These are phyloP conservation scores for Aureobasidium sp. DNA, from an alignment of 2,329 filamentous ascomycete genomes.

Conservation along the genomic window DNA sequence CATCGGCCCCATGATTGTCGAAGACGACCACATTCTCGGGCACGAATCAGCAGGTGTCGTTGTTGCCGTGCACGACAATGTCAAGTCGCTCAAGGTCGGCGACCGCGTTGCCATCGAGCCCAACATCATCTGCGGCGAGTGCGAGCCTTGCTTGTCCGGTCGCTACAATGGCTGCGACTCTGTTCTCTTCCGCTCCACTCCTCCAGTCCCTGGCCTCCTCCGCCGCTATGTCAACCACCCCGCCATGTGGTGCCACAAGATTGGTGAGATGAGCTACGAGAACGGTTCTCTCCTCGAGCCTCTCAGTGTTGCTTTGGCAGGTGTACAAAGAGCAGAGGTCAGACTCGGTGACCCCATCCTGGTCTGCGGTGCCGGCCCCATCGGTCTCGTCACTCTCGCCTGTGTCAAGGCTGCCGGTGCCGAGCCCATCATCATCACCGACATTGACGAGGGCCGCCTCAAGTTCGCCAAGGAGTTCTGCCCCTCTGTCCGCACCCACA, in stretches of 20 bases:
- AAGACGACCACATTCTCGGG: constrained; percentile 80
- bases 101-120: constrained; percentile 93
- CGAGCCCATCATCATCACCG: constrained; percentile 84
- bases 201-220: constrained; percentile 77
- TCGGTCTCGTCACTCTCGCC: constrained; percentile 80
- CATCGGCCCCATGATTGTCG: constrained; percentile 93
- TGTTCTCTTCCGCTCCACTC: constrained; percentile 82
- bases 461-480: constrained; percentile 77
- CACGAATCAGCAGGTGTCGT: constrained; percentile 85
- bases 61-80: constrained; percentile 72
- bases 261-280: constrained; percentile 85
- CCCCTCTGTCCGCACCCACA: constrained; percentile 71
- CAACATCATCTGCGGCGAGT: constrained; percentile 83
- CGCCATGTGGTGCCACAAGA: constrained; percentile 92
- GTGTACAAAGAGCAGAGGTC: constrained; percentile 73
- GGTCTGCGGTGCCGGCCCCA: constrained; percentile 87
- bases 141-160: constrained; percentile 84
- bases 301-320: constrained; percentile 78
- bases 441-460: constrained; percentile 81
- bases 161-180: constrained; percentile 91
- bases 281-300: constrained; percentile 87
- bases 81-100: constrained; percentile 68
- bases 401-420: constrained; percentile 82
- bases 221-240: constrained; percentile 93
- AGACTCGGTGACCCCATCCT: constrained; percentile 78